These are phyloP conservation scores for Salvia sclarea DNA, from an alignment of 305 asterid species.

Conservation along the genomic window DNA sequence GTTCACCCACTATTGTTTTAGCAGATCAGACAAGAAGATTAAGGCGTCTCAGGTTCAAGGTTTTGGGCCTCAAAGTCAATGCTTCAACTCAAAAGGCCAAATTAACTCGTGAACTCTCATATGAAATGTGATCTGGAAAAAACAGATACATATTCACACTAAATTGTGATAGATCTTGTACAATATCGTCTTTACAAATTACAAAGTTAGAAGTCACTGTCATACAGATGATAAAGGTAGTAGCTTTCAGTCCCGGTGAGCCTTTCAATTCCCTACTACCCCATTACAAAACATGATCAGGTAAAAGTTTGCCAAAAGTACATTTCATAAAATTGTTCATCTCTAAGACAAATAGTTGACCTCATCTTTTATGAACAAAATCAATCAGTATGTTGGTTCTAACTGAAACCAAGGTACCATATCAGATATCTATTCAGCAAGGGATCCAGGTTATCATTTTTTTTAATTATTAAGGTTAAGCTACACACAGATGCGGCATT, in stretches of 20 bases:
- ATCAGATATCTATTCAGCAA: constrained; percentile 2
- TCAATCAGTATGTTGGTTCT: neutral
- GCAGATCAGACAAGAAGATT: constrained; percentile 18
- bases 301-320: neutral
- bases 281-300: neutral
- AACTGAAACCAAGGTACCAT: neutral
- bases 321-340: neutral
- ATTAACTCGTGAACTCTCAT: neutral
- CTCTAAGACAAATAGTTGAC: neutral
- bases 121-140: neutral
- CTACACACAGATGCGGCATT: constrained; percentile 6
- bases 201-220: neutral
- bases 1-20: constrained; percentile 5
- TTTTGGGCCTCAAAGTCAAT: constrained; percentile 9
- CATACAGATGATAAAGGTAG: neutral
- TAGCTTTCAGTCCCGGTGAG: neutral
- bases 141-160: constrained; percentile 11
- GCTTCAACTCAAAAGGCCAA: neutral
- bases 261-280: neutral
- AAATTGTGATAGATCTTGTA: neutral
- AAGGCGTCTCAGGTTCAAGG: constrained; percentile 17
- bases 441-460: constrained; percentile 2
- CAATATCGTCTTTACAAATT: neutral
- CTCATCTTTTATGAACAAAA: neutral
- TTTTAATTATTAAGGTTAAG: constrained; percentile 6